phyloP scores from a whole-genome alignment of 371 early-diverging fungal species.

The Mortierella sp. region DNA sequence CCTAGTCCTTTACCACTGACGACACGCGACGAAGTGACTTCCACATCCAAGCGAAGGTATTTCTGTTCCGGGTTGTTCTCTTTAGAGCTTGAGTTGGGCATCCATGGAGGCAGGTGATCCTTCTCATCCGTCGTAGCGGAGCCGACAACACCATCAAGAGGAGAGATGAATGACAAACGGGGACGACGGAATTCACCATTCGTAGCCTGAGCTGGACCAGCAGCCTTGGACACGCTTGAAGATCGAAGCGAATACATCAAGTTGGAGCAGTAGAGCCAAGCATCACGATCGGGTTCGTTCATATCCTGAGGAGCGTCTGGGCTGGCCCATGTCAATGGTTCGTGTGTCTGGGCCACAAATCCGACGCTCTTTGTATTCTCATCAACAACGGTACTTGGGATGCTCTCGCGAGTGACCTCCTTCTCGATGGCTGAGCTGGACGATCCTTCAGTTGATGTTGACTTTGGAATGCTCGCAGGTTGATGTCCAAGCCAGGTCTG shows the following conservation, averaged over 20 bases:
- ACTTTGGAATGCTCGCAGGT: constrained; percentile 14
- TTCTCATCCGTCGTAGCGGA: constrained; percentile 19
- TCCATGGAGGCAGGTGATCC: constrained; percentile 43
- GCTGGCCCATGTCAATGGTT: constrained; percentile 17
- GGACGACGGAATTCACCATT: constrained; percentile 51
- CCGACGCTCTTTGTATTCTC: constrained; percentile 47
- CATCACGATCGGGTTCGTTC: constrained; percentile 51
- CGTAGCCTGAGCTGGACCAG: constrained; percentile 44
- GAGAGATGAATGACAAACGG: constrained; percentile 41
- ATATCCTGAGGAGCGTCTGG: constrained; percentile 12
- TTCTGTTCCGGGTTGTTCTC: constrained; percentile 29
- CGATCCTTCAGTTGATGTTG: neutral
- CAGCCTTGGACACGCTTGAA: constrained; percentile 28
- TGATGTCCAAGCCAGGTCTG: constrained; percentile 52
- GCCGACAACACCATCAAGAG: constrained; percentile 43
- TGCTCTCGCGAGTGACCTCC: constrained; percentile 3
- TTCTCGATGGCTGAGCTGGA: constrained; percentile 17
- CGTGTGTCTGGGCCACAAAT: constrained; percentile 30
- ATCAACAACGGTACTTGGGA: neutral
- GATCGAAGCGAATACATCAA: constrained; percentile 41
- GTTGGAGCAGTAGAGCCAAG: constrained; percentile 47
- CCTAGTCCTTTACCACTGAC: constrained; percentile 44
- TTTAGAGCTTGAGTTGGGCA: constrained; percentile 34
- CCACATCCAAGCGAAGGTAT: constrained; percentile 51
- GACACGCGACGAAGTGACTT: constrained; percentile 48